Base-by-base conservation (phyloP, 2,329 filamentous ascomycete species). In the Paecilomyces formosus region DNA sequence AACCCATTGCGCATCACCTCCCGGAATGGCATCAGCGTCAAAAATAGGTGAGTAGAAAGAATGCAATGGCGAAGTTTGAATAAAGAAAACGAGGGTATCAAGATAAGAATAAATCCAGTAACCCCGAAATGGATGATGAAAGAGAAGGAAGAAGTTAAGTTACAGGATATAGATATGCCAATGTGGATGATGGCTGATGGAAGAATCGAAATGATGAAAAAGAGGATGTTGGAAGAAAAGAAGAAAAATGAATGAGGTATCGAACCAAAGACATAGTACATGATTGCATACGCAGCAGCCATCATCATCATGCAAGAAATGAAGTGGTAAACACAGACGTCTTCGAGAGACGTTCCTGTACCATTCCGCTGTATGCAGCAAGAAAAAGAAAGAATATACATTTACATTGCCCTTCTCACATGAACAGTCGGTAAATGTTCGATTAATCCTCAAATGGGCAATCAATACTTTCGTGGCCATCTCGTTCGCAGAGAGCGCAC, bases 401-500 rank as follows among this genome's bases (percentile, higher is more conserved):
- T 45, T 18, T 18, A 45, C 22, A 35, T 51, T 6, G 15, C 30
- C 30, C n/a, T 24, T 24, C 26, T 22, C 12, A 18, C 28, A 58
- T 28, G 24, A 89, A 30, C 85, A 86, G 52, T 24, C 7, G 24
- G 51, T 30, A 57, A 53, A 13, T 58, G 56, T 57, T 52, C 55
- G 59, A 61, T 72, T 65, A 77, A 73, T 95, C 91, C 76, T 96
- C 92, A 74, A 96, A 89, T 12, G 92, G 92, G 75, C 92, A 96
- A 74, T 95, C 91, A 61, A 96, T 92, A 69, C 93, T 97, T 74
- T 97, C 90, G 72, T 99, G 94, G 13, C 94, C 94, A 69, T 99
- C 94, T 62, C 90, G 86, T 79, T 99, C 94, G 72, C 94, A 99
- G 52, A 97, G 81, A 15, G 94, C 94, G 75, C 94, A 99, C 94